These are phyloP conservation scores for Macrophomina phaseolina DNA, from an alignment of 2,329 filamentous ascomycete genomes.

Conservation along the genomic window DNA sequence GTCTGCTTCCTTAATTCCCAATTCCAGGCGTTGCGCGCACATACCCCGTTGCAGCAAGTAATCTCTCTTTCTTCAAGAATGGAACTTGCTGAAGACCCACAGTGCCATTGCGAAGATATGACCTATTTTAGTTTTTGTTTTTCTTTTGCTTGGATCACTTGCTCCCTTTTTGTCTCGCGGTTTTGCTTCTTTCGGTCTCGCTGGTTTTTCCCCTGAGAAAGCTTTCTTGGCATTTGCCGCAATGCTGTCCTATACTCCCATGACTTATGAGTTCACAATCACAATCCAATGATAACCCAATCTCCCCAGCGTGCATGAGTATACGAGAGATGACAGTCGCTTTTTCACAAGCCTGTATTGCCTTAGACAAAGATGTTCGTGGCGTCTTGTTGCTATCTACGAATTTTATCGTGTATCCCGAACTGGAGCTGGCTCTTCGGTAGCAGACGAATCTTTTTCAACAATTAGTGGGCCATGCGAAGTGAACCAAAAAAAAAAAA, in stretches of 20 bases:
- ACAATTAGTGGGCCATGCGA: not conserved
- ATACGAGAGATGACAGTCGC: not conserved
- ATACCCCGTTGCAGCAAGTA: too few relatives aligned
- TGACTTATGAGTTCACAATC: too few relatives aligned
- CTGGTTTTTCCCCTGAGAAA: too few relatives aligned
- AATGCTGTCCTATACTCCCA: too few relatives aligned
- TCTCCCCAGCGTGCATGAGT: not conserved
- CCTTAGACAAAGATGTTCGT: not conserved
- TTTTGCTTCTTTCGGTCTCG: too few relatives aligned
- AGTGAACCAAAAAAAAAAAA: not conserved
- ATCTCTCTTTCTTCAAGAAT: too few relatives aligned
- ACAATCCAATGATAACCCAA: not conserved
- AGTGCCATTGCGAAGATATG: too few relatives aligned
- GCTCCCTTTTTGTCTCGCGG: too few relatives aligned
- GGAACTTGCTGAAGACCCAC: too few relatives aligned
- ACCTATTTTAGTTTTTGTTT: too few relatives aligned
- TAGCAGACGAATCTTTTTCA: not conserved
- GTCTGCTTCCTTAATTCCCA: not conserved
- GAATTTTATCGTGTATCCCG: not conserved
- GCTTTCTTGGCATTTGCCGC: too few relatives aligned
- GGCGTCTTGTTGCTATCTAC: not conserved
- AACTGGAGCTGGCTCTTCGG: slow-evolving; percentile 18
- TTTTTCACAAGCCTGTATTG: slow-evolving; percentile 3
- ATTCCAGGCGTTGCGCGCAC: not conserved
- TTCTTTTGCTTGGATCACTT: too few relatives aligned